These are phyloP conservation scores for Gossypium herbaceum DNA, from an alignment of 345 rosid species.

Conservation along the genomic window DNA sequence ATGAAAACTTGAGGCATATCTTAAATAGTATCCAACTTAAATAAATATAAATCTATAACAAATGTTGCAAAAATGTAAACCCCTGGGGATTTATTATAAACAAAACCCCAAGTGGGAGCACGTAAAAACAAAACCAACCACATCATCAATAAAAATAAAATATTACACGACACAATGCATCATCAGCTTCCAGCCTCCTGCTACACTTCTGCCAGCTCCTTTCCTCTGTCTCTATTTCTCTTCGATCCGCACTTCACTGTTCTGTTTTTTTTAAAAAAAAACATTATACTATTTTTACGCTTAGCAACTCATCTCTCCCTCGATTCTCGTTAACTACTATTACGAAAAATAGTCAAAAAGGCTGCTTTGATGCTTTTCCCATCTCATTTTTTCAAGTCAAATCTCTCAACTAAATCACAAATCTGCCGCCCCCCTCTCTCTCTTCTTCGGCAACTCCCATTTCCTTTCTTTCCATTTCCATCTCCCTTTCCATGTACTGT, in stretches of 20 bases:
- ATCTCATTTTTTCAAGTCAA: neutral
- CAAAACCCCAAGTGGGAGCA: slow-evolving; percentile 6
- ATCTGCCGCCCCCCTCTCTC: neutral
- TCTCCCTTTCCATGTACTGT: neutral
- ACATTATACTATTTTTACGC: neutral
- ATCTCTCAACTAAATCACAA: neutral
- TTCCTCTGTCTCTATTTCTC: neutral
- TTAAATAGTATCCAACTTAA: no score
- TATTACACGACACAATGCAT: neutral
- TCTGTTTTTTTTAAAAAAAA: neutral
- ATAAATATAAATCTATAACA: no score
- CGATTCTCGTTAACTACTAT: neutral
- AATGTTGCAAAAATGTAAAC: no score
- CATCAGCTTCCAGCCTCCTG: neutral
- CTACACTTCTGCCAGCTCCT: neutral
- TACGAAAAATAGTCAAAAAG: neutral
- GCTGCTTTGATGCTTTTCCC: neutral
- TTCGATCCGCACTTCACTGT: neutral
- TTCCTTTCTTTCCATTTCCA: neutral
- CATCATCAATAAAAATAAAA: neutral
- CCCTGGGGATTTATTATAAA: no score
- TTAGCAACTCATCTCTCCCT: neutral
- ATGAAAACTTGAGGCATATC: no score
- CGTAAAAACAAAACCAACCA: neutral
- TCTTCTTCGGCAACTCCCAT: neutral